Base-by-base conservation (phyloP, 768 basidiomycete species). In the Boletus edulis region DNA sequence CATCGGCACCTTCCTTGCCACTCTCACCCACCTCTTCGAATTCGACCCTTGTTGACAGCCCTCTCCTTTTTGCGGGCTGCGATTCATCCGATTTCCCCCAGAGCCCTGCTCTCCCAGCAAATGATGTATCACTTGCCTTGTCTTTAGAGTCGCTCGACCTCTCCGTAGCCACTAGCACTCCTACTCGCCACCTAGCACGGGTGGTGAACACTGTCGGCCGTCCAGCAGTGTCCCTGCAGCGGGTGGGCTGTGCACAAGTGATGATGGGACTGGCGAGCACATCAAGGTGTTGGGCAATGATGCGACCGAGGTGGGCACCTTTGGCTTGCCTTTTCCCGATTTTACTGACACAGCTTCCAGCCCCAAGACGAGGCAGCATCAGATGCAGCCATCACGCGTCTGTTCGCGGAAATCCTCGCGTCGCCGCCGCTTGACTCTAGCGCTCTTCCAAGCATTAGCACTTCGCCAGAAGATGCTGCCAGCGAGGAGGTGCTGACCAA, bases 161-260 rank as follows among this genome's bases (percentile, higher is more conserved):
- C 61, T 72, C 69, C 61, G 71, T 62, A 70, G 67, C 61, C 46
- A 62, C 58, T 44, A 53, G 71, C 69, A 78, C 86, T 69, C 74
- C 88, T 85, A 89, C 91, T 94, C 85, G 91, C 91, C 91, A 94
- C 86, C 87, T 89, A 87, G 91, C 91, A 94, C 91, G 91, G 91
- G 87, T 94, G 91, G 91, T 82, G 91, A 85, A 81, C 84, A 81
- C 80, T 78, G 79, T 64, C 61, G 71, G 61, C 59, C 62, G 68
- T 73, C 67, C 79, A 65, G 74, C 80, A 79, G 79, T 83, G 86
- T 78, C 91, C 91, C 89, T 86, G 91, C 91, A 94, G 91, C 91
- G 91, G 91, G 91, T 89, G 88, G 86, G 75, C 75, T 54, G 70
- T 67, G 67, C 51, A 63, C 67, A 65, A 62, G 63, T 69, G 65